Evolutionary conservation across 2,329 filamentous ascomycete species (phyloP), one percentile per base, ranked within the genome.

Genomic region (Drechslerella coelobrocha): DNA sequence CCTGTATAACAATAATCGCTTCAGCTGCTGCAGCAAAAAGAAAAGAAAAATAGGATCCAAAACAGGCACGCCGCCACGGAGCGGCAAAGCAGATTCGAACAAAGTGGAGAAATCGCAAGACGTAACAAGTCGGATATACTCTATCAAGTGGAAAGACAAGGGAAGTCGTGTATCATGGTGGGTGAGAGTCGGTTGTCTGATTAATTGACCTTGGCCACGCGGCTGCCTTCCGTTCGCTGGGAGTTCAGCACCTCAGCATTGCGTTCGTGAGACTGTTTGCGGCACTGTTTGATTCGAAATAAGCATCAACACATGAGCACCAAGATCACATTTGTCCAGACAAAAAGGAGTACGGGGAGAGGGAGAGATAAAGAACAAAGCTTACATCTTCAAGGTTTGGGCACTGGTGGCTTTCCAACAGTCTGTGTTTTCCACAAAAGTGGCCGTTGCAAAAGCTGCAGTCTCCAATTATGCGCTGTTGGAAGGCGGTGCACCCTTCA

Each of bases 361-460:
- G 37, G 79, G 79, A 72, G 75, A 24, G 14, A 23, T 8, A 51
- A 29, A 12, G 27, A 26, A 27, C 41, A 19, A 19, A 53, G 82
- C 87, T 82, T 82, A 89, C 87, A 81, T 96, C 90, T 83, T 97
- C 94, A 63, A 99, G 83, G 41, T 92, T 92, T 73, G 86, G 87
- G 82, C 94, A 99, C 81, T 91, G 91, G 82, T 99, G 94, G 76
- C 93, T 90, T 81, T 99, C 94, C 73, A 97, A 81, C 81, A 97
- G 85, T 62, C 94, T 86, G 81, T 99, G 94, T 82, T 92, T 96
- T 76, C 91, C 91, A 81, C 94, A 99, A 83, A 91, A 97, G 79
- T 95, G 90, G 48, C 92, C 92, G 61, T 89, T 84, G 83, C 94
- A 99, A 83, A 97, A 97, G 72, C 88, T 89, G 81, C 94, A 99